Evolutionary conservation across 2,329 filamentous ascomycete species (phyloP), one percentile per base, ranked within the genome.

Genomic region (Botrytis deweyae): DNA sequence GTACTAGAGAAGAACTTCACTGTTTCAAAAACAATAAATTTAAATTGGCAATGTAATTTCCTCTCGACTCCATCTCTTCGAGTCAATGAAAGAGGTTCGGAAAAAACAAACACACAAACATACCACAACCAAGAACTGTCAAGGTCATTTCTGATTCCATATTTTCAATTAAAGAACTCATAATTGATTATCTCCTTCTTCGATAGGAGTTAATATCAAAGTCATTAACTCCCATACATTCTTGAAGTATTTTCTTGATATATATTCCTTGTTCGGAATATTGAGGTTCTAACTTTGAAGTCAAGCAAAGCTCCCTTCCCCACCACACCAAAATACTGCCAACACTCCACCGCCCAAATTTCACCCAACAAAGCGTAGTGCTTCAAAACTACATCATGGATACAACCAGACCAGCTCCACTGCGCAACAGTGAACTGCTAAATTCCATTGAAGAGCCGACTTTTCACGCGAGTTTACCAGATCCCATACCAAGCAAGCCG

Each of bases 51-150:
- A 8, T 14, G 20, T 40, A 9, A 29, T 20, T 20, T 29, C 52
- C 36, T 18, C n/a, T 58, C 16, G 14, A 65, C 3, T 29, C 2
- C n/a, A 29, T n/a, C 20, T 29, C 52, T 18, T 29, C 42, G 4
- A 29, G 8, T 12, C 20, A 55, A 52, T 18, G 6, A 33, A 22
- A 52, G 33, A 40, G 38, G 8, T 16, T 12, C 42, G n/a, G 36
- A 58, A 68, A 46, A 44, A 73, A 69, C 40, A 46, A 52, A 36
- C 36, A 62, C 46, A 58, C 22, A 64, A 46, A 84, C 88, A 81
- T 87, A 92, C 93, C 93, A 83, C 93, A 96, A 79, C 94, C 94
- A 74, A 97, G 87, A 76, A 96, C 89, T 75, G 93, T 89, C 84
- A 97, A 87, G 77, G 92, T 95, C 77, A 94, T 87, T 78, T 86